A percentile compares a stretch with the other conserved stretches of the same genome.
phyloP scores from a whole-genome alignment of 1,139 yeast species.

The Hyphopichia burtonii region DNA sequence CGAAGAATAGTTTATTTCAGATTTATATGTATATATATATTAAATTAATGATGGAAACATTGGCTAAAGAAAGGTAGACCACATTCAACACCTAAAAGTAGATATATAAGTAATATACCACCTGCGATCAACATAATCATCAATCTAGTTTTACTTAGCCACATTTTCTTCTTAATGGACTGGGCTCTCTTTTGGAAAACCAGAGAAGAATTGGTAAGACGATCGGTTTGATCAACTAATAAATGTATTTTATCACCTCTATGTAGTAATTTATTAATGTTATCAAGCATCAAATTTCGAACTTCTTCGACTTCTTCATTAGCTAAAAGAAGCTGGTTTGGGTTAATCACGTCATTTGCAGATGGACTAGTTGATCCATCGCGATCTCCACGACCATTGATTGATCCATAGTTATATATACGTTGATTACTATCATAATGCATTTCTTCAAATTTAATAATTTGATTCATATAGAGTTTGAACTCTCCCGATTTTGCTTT shows the following conservation, averaged over 20 bases:
- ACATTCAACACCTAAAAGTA: conserved; percentile 48
- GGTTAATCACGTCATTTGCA: conserved; percentile 26
- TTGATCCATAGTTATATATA: conserved; percentile 37
- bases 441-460: conserved; percentile 50
- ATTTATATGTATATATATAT: neutral
- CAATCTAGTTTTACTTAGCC: conserved; percentile 59
- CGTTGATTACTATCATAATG: conserved; percentile 38
- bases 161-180: conserved; percentile 61
- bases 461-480: conserved; percentile 51
- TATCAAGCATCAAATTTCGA: conserved; percentile 63
- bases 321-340: conserved; percentile 40
- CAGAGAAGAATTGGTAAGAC: conserved; percentile 65
- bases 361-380: conserved; percentile 6
- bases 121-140: conserved; percentile 28
- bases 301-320: conserved; percentile 55
- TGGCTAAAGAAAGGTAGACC: conserved; percentile 46
- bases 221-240: conserved; percentile 79
- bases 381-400: conserved; percentile 10
- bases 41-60: conserved; percentile 20
- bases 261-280: conserved; percentile 65
- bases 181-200: conserved; percentile 74
- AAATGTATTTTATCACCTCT: conserved; percentile 78
- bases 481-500: conserved; percentile 45
- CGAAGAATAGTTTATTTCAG: neutral
- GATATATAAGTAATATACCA: conserved; percentile 32